phyloP scores from a whole-genome alignment of 1,284 basidiomycete species.

The Trichosporon sp. region DNA sequence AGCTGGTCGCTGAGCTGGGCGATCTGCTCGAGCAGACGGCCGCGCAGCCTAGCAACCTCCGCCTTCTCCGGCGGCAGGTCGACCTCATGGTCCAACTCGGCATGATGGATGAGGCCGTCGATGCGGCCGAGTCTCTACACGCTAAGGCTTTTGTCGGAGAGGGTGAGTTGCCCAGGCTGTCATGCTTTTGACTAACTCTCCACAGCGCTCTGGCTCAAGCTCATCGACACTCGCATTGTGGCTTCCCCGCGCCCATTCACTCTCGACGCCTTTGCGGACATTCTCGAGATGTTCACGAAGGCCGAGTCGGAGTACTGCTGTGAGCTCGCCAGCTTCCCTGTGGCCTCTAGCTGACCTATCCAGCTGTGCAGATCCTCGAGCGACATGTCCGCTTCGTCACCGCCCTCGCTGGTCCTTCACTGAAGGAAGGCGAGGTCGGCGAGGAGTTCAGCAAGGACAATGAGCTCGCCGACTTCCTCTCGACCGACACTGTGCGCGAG shows the following conservation, averaged over 20 bases:
- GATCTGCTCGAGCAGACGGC: constrained; percentile 26
- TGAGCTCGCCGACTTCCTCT: constrained; percentile 43
- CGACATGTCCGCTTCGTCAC: constrained; percentile 65
- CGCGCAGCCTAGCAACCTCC: constrained; percentile 27
- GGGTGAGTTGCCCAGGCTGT: constrained; percentile 25
- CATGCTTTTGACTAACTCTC: not conserved
- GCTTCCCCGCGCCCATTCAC: constrained; percentile 15
- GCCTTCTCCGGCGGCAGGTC: constrained; percentile 29
- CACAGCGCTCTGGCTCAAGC: constrained; percentile 30
- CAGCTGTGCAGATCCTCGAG: constrained; percentile 66
- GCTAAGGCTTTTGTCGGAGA: constrained; percentile 34
- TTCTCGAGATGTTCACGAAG: constrained; percentile 60
- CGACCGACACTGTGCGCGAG: constrained; percentile 56
- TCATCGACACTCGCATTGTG: constrained; percentile 26
- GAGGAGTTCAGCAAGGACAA: constrained; percentile 27
- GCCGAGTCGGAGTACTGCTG: constrained; percentile 77
- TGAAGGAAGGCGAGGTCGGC: constrained; percentile 35
- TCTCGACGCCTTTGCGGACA: constrained; percentile 54
- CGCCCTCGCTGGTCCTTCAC: constrained; percentile 47
- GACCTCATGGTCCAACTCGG: constrained; percentile 26
- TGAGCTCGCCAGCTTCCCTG: constrained; percentile 51
- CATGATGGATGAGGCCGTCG: constrained; percentile 24
- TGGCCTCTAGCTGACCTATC: constrained; percentile 7
- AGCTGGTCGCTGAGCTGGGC: constrained; percentile 24
- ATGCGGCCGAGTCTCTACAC: constrained; percentile 14